Base-by-base conservation (phyloP, 768 basidiomycete species). In the Terana coerulea region DNA sequence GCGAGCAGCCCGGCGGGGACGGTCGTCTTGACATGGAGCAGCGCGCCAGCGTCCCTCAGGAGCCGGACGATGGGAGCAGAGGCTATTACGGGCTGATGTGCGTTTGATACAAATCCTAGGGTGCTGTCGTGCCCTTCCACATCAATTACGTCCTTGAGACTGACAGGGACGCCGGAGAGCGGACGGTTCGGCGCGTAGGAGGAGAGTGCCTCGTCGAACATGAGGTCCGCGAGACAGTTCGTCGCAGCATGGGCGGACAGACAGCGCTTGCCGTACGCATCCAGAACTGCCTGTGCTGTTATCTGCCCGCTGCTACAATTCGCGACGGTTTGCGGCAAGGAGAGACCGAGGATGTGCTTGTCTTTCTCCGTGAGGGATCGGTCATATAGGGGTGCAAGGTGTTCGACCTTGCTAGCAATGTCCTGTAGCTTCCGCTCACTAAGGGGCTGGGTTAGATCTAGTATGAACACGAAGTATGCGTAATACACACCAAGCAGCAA, bases 221-320 rank as follows among this genome's bases (percentile, higher is more conserved):
- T 66, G 56, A 79, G 56, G 28, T 75, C 74, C 2, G 78, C 70
- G 15, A 81, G 60, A 57, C 80, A 81, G 57, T 81, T 81, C 43
- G 75, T 77, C 39, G 69, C 60, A 25, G 61, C 66, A 24, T 76
- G 74, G 1, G 73, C 76, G 0, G 60, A 57, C 14, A 77, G 61
- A 12, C 62, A 59, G 17, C 69, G 67, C 57, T 73, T 74, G 29
- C 72, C 72, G 49, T 75, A 77, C 2, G 72, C 71, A 28, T 64
- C 48, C 19, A 74, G 50, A 49, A 77, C 63, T 26, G 63, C 64
- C 2, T 60, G 39, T 0, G 68, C 65, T 7, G 67, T 53, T 8
- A 73, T 35, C 2, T 49, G 51, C 2, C 64, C 63, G 26, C 59
- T 51, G 7, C 59, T 62, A 37, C 72, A 69, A 8, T 55, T 48